Evolutionary conservation across 2,329 filamentous ascomycete species (phyloP).

Genomic region (Colletotrichum coccodes): DNA sequence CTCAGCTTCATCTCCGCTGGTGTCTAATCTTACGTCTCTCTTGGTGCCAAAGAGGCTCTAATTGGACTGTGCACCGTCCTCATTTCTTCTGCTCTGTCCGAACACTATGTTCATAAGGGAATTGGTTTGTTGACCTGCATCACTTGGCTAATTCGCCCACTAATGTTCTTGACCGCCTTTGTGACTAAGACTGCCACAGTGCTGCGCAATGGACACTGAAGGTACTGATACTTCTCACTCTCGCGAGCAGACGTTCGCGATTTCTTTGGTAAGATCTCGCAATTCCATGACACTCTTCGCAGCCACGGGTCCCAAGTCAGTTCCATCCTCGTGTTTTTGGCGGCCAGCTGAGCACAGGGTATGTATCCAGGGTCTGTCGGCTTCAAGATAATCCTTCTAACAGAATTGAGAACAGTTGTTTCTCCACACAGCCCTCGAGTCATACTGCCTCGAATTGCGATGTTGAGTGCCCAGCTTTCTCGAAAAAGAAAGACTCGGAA

Average conservation of each 20-base stretch:
- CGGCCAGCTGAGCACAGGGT: neutral
- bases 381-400: constrained; percentile 2
- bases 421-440: constrained; percentile 2
- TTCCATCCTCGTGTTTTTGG: neutral
- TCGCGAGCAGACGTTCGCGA: neutral
- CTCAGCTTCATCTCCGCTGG: constrained; percentile 3
- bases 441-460: constrained; percentile 14
- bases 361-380: constrained; percentile 11
- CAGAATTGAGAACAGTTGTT: neutral
- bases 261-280: neutral
- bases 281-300: constrained; percentile 3
- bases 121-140: neutral
- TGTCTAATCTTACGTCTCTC: neutral
- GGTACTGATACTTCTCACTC: neutral
- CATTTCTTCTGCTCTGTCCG: neutral
- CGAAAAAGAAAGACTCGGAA: constrained; percentile 2
- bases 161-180: neutral
- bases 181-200: neutral
- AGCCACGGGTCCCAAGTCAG: neutral
- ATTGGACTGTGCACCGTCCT: neutral
- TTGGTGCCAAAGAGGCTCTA: neutral
- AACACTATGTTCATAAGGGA: neutral
- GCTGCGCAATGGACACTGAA: neutral
- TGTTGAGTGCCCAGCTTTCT: neutral
- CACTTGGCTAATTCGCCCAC: neutral